Conservation (phyloP, 2,329 filamentous ascomycete genomes). For the Epichloe festucae region DNA sequence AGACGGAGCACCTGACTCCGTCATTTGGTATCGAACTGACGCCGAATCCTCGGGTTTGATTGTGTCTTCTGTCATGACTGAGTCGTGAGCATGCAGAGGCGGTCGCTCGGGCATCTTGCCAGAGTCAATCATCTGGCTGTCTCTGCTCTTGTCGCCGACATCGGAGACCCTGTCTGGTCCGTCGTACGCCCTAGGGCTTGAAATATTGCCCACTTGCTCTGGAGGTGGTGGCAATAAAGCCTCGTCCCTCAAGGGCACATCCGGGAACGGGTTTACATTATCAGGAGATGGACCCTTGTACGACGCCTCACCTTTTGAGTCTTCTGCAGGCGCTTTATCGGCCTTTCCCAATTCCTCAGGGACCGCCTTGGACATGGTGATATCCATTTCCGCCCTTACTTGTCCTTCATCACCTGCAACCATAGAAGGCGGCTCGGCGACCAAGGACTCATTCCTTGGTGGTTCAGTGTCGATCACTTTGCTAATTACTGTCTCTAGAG, state of each 20-base stretch:
- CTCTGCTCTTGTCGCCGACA: conserved; percentile 14
- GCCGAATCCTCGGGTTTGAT: conserved; percentile 27
- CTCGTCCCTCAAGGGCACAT: conserved; percentile 5
- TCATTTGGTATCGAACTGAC: conserved; percentile 16
- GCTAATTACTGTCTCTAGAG: neutral
- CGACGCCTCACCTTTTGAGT: neutral
- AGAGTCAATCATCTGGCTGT: conserved; percentile 12
- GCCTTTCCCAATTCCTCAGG: neutral
- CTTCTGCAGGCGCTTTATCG: conserved; percentile 5
- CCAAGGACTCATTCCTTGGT: conserved; percentile 11
- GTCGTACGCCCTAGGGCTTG: conserved; percentile 20
- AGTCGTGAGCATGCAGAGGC: conserved; percentile 16
- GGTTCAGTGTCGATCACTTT: conserved; percentile 4
- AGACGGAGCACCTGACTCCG: conserved; percentile 18
- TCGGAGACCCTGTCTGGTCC: conserved; percentile 12
- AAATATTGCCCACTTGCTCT: conserved; percentile 28
- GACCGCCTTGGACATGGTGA: conserved; percentile 1
- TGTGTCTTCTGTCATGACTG: conserved; percentile 23
- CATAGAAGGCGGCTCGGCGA: conserved; percentile 20
- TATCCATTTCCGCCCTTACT: conserved; percentile 14
- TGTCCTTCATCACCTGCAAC: conserved; percentile 18
- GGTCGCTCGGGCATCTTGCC: conserved; percentile 11
- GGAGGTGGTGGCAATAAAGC: conserved; percentile 23
- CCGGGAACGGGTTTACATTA: neutral
- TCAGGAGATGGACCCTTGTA: neutral